Base-by-base conservation (phyloP, 129 eudicot species). In the Dittrichia graveolens region DNA sequence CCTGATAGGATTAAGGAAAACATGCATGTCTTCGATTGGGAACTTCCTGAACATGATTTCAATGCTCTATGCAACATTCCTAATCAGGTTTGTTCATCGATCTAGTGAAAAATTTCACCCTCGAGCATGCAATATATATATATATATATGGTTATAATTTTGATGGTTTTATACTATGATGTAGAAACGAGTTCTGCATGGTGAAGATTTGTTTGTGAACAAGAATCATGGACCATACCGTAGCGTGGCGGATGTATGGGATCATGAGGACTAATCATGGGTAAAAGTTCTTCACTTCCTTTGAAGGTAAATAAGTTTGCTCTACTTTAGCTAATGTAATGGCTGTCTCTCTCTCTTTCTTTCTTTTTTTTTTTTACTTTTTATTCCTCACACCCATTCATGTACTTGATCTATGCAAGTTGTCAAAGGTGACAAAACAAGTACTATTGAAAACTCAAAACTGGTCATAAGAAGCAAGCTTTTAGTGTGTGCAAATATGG, bases 201-300 rank as follows among this genome's bases (percentile, higher is more conserved):
- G 94, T 14, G 96, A 87, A 58, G 84, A 76, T 18, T 65, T 90
- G 15, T 85, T 87, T 67, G 91, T 87, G 61, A 90, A 81, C 87
- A 87, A 81, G 81, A 63, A 80, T 3, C 80, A 77, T 35, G 91
- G 95, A n/a, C 86, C 85, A 0, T 69, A 49, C 13, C 78, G 67
- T 10, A 83, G 84, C 53, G 79, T 58, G 8, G 87, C 84, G 0
- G 91, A 90, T 19, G 8, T 90, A 15, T 87, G 95, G 96, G 91
- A 90, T 65, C 79, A 79, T 16, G 91, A 90, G 65, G 95, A 87
- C 75, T 87, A 68, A 69, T 42, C 13, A 19, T 11, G 31, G 39
- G 57, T 10, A 2, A 3, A 14, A 66, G 7, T 5, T 10, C 53
- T 64, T 10, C 15, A 15, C 0, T 64, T 61, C 5, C 37, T 12